phyloP scores from a whole-genome alignment of 228 moss, liverwort and hornwort genomes.

The Sphagnum magellanicum region DNA sequence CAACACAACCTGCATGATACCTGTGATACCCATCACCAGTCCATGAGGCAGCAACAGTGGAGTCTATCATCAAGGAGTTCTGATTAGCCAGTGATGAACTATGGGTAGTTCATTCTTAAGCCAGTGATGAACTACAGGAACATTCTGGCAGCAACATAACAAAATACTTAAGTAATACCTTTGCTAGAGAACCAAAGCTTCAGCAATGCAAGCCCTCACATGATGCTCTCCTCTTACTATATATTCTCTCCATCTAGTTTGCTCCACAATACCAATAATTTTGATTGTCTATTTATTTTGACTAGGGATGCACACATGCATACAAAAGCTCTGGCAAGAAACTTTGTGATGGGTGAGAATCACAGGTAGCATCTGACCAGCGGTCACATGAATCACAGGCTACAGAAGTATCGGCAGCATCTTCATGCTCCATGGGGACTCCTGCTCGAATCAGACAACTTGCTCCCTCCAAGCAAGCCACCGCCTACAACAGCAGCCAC shows the following conservation, averaged over 20 bases:
- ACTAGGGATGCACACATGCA: no score
- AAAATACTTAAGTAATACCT: not conserved
- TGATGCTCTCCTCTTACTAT: not conserved
- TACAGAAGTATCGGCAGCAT: constrained; percentile 90
- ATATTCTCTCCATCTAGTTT: no score
- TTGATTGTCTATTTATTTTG: no score
- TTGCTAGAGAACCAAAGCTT: not conserved
- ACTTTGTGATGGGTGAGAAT: no score
- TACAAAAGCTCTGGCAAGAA: no score
- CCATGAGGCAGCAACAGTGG: no score
- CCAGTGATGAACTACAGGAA: not conserved
- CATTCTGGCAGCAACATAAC: no score
- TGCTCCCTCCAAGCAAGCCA: constrained; percentile 80
- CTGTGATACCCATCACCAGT: constrained; percentile 18
- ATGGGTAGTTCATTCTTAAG: not conserved
- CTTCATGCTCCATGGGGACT: constrained; percentile 59
- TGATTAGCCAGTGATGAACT: no score
- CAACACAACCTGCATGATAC: constrained; percentile 97
- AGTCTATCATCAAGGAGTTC: no score
- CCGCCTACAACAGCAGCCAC: constrained; percentile 42
- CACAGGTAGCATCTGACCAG: constrained; percentile 43
- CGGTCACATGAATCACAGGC: constrained; percentile 96
- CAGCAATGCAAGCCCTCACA: not conserved
- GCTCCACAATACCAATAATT: no score
- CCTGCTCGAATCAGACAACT: constrained; percentile 79